Base-by-base conservation (phyloP, 2,329 filamentous ascomycete genomes). In the Cladosporium oxysporum region DNA sequence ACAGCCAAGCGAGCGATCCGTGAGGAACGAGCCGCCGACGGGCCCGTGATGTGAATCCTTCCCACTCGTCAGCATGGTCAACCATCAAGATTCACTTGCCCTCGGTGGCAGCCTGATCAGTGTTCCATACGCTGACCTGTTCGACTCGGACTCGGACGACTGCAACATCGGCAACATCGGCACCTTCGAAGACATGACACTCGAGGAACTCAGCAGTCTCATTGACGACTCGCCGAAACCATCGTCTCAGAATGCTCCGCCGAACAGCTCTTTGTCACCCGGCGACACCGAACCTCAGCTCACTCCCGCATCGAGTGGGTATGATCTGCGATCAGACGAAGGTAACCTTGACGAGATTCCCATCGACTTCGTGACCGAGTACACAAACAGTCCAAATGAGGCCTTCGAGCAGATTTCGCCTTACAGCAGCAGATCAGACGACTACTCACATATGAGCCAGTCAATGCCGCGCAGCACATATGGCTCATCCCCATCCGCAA, bases 11-110 rank as follows among this genome's bases (percentile, higher is more conserved):
- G 57, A 28, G 12, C 26, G 37, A 59, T 35, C n/a, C 55, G 55
- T 58, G 26, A 59, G 37, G 33, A 47, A 18, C 21, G 26, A 14
- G 37, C 23, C 35, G 57, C 35, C n/a, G 23, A 59, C 23, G 26
- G 57, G 57, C 57, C 57, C 57, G 57, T 59, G 23, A 59, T 59
- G 57, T 47, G 57, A 59, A 59, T 47, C 33, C 57, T 47, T 12
- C n/a, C 33, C 16, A 44, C 21, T 35, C 26, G 37, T 59, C 35
- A 59, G 37, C 37, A 59, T 59, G 57, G 23, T 26, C 37, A 41
- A 16, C 57, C 23, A 41, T 44, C 37, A 59, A 8, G 2, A 23
- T n/a, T 47, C 57, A 47, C 37, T 59, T n/a, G 55, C 33, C 55
- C 21, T 41, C 8, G 21, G 21, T 23, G 55, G 33, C 55, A 41